Conservation (phyloP, 768 basidiomycete genomes). For the Phallus indusiatus region DNA sequence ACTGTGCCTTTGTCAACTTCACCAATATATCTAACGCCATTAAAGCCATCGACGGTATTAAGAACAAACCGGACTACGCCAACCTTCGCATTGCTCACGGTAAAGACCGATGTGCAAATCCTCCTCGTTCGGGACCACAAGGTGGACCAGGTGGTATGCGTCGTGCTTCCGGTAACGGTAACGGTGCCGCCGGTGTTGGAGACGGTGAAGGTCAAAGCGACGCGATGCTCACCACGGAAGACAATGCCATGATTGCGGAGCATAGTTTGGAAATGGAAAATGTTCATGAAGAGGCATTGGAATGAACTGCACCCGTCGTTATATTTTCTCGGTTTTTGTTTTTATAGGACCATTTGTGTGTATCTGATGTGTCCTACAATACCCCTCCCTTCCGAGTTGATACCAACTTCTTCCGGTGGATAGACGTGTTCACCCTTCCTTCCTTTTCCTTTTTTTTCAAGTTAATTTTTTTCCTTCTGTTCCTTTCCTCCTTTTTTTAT, state of each 20-base stretch:
- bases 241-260: not conserved
- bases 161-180: slow-evolving; percentile 9
- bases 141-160: slow-evolving; percentile 4
- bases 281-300: slow-evolving; percentile 2
- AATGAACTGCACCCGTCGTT: slow-evolving; percentile 1
- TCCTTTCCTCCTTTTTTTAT: not conserved
- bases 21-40: slow-evolving; percentile 92
- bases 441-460: no score
- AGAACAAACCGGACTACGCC: slow-evolving; percentile 83
- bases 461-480: not conserved
- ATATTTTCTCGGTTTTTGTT: slow-evolving; percentile 1
- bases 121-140: slow-evolving; percentile 59
- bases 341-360: not conserved
- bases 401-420: not conserved
- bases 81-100: slow-evolving; percentile 89
- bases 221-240: slow-evolving; percentile 16
- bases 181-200: slow-evolving; percentile 59
- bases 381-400: not conserved
- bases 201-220: slow-evolving; percentile 39
- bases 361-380: not conserved
- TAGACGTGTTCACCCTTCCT: no score
- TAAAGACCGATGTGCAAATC: slow-evolving; percentile 92
- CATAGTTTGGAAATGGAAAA: slow-evolving; percentile 1
- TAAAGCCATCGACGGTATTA: slow-evolving; percentile 96
- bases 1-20: slow-evolving; percentile 94